A percentile compares a stretch with the other conserved stretches of the same genome.
phyloP scores from a whole-genome alignment of 2,329 filamentous ascomycete genomes.

The Exophiala viscosa region DNA sequence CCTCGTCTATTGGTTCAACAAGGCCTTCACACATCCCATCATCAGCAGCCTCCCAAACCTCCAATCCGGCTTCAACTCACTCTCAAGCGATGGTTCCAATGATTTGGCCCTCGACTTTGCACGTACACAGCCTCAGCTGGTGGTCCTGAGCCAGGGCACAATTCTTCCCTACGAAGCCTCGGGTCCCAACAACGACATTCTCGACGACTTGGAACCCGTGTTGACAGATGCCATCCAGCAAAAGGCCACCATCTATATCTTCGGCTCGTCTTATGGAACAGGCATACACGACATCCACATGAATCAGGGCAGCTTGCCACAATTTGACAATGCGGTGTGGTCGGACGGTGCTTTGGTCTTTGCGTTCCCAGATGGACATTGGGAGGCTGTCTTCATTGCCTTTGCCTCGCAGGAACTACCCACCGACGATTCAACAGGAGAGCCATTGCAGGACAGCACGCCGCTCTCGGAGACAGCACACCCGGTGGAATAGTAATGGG shows the following conservation, averaged over 20 bases:
- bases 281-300: conserved; percentile 43
- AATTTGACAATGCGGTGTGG: conserved; percentile 36
- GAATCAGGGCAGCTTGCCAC: conserved; percentile 37
- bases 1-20: conserved; percentile 35
- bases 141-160: conserved; percentile 32
- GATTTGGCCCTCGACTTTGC: conserved; percentile 26
- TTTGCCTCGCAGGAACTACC: conserved; percentile 38
- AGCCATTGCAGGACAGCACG: conserved; percentile 1
- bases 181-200: conserved; percentile 36
- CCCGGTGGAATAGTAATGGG: too few species aligned
- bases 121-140: conserved; percentile 21
- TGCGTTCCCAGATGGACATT: conserved; percentile 36
- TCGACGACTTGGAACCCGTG: conserved; percentile 36
- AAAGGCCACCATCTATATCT: conserved; percentile 39
- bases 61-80: conserved; percentile 29
- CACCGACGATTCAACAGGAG: conserved; percentile 31
- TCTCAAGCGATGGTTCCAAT: conserved; percentile 17
- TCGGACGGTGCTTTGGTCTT: conserved; percentile 39
- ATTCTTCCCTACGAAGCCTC: conserved; percentile 25
- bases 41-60: conserved; percentile 27
- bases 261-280: conserved; percentile 35
- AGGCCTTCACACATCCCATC: conserved; percentile 30
- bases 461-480: too few species aligned
- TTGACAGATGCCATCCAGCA: conserved; percentile 34
- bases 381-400: conserved; percentile 40